Evolutionary conservation across 345 rosid species (phyloP), one percentile per base, ranked within the genome.

Genomic region (Gossypium arboreum): DNA sequence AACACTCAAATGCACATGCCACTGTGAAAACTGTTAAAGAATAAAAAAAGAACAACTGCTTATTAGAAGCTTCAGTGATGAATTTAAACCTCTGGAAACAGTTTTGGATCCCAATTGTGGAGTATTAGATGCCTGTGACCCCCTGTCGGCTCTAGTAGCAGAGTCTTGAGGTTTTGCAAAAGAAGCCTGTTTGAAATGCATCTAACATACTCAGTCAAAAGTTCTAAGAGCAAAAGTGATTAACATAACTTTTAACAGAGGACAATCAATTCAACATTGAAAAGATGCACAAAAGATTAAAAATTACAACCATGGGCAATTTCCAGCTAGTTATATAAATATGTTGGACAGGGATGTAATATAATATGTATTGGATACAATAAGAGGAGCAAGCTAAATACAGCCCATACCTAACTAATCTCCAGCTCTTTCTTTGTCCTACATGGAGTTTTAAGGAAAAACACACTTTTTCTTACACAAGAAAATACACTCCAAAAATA

Each of bases 11-110:
- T 73, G 43, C 66, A 61, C 77, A 17, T 16, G 51, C 22, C 70
- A 72, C 43, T 47, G 41, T 1, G 41, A 34, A 34, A 34, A 34
- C 7, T 34, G 41, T 34, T 34, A 34, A 34, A 34, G 7, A 34
- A 34, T 34, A 34, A 34, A 34, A 34, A 34, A 34, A 5, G 41
- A 34, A 34, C 41, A 34, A 34, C 6, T 34, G 41, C 1, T 34
- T 5, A 34, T 34, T 34, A 34, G 41, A 34, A 5, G 41, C 41
- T 34, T 34, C 41, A 5, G 41, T 34, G 41, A 44, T 60, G 7
- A 45, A 66, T 60, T 47, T 75, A 72, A 83, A 89, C 98, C 94
- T 89, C 84, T 87, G 10, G 86, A 82, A 83, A 84, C 82, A 67
- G 86, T 88, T 76, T 85, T 79, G 77, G 92, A 87, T 82, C 79